A percentile compares a stretch with the other conserved stretches of the same genome.
Conservation (phyloP, 805 yeast species). For the Yarrowia phangngaensis region DNA sequence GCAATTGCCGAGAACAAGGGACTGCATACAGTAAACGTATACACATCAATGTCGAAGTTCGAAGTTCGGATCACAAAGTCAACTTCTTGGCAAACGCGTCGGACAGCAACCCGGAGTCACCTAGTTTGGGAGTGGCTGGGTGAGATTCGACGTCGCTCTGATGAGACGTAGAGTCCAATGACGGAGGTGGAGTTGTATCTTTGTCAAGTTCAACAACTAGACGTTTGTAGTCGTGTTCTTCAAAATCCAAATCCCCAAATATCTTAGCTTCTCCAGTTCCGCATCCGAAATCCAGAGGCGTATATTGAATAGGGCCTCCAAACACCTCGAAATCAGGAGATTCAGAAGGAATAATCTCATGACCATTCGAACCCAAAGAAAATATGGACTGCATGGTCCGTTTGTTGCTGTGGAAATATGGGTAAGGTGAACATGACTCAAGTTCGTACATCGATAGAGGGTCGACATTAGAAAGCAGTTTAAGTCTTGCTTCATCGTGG, state of each 20-base stretch:
- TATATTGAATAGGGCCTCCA: conserved; percentile 23
- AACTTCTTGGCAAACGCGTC: no score
- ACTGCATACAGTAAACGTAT: no score
- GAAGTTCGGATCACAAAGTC: no score
- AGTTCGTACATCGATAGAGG: conserved; percentile 34
- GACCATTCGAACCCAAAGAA: neutral
- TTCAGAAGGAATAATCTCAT: conserved; percentile 10
- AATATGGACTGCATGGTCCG: conserved; percentile 24
- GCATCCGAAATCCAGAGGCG: conserved; percentile 32
- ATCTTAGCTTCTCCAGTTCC: conserved; percentile 33
- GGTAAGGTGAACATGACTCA: conserved; percentile 34
- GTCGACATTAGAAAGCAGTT: conserved; percentile 25
- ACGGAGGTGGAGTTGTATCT: neutral
- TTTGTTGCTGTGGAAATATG: conserved; percentile 34
- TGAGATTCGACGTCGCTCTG: conserved; percentile 11
- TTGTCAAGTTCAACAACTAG: conserved; percentile 2
- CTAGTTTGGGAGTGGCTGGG: conserved; percentile 9
- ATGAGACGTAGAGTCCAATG: conserved; percentile 4
- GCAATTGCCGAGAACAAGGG: no score
- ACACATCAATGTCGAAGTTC: no score
- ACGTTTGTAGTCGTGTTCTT: conserved; percentile 24
- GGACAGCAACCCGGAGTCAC: neutral
- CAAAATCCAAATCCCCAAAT: conserved; percentile 25
- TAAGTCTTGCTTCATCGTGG: no score
- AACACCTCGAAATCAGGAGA: conserved; percentile 9